phyloP scores from a whole-genome alignment of 225 moss, liverwort and hornwort species.

The Neckera pumila region DNA sequence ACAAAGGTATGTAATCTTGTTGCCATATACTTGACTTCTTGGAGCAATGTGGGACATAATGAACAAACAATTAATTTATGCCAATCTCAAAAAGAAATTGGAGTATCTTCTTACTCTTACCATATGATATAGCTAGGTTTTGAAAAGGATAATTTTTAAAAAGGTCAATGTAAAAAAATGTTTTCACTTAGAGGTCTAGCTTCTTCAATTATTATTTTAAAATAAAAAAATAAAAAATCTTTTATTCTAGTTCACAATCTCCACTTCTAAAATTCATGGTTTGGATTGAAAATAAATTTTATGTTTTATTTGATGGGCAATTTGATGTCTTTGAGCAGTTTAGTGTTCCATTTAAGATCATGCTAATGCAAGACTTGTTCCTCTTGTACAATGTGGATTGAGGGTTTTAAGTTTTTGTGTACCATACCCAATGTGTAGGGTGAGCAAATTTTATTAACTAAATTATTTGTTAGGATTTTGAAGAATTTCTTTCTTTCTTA shows the following conservation, averaged over 20 bases:
- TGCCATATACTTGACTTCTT: background rate
- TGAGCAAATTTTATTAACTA: background rate
- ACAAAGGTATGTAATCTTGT: background rate
- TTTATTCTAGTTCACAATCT: background rate
- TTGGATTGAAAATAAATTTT: background rate
- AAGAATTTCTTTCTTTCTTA: background rate
- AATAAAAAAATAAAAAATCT: background rate
- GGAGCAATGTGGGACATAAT: background rate
- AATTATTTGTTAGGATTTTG: background rate
- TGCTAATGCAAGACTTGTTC: background rate
- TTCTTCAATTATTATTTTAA: background rate
- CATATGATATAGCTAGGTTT: background rate
- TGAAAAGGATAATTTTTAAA: background rate
- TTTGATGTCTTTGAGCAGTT: background rate
- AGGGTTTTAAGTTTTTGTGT: background rate
- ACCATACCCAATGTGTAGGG: rapidly evolving
- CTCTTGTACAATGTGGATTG: background rate
- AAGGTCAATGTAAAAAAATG: background rate
- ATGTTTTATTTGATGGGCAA: background rate
- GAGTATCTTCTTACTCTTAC: background rate
- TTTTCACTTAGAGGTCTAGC: background rate
- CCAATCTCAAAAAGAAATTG: background rate
- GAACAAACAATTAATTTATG: background rate
- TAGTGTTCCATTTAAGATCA: background rate
- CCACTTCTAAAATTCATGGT: background rate